Conservation (phyloP, 352 stramenopile genomes). For the Globisporangium polare region DNA sequence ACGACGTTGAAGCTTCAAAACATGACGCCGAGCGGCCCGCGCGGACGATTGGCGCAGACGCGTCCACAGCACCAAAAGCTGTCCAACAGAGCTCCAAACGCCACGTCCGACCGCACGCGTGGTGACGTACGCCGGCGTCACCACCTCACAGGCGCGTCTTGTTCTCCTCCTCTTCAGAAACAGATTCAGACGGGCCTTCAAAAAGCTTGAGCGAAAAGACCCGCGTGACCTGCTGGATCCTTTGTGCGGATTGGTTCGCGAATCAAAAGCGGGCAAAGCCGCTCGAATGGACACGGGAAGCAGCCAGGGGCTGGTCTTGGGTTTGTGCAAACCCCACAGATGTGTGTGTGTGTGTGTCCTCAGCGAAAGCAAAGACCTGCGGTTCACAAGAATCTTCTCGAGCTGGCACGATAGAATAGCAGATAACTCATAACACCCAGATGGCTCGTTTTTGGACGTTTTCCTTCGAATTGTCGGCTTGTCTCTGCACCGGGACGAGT, state of each 20-base stretch:
- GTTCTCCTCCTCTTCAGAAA: not conserved
- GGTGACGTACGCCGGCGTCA: not conserved
- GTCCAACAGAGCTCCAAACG: too few relatives aligned
- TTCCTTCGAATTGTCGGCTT: not conserved
- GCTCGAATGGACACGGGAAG: too few relatives aligned
- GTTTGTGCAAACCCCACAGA: too few relatives aligned
- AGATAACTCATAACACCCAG: conserved; percentile 2
- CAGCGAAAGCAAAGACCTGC: not conserved
- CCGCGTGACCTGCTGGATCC: too few relatives aligned
- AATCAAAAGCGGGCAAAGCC: too few relatives aligned
- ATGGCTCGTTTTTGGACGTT: not conserved
- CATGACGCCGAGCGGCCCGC: conserved; percentile 4
- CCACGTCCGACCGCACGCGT: too few relatives aligned
- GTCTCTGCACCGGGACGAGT: not conserved
- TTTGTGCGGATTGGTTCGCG: too few relatives aligned
- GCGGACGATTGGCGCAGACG: conserved; percentile 2
- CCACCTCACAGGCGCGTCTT: not conserved
- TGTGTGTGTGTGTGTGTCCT: too few relatives aligned
- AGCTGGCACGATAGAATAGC: not conserved
- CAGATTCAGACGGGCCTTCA: too few relatives aligned
- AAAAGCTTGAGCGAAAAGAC: too few relatives aligned
- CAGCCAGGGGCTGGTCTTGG: too few relatives aligned
- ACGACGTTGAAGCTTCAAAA: conserved; percentile 6
- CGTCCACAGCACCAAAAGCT: not conserved
- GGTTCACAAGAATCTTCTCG: conserved; percentile 2